phyloP scores from a whole-genome alignment of 2,329 filamentous ascomycete genomes.

The Alternaria sp. region DNA sequence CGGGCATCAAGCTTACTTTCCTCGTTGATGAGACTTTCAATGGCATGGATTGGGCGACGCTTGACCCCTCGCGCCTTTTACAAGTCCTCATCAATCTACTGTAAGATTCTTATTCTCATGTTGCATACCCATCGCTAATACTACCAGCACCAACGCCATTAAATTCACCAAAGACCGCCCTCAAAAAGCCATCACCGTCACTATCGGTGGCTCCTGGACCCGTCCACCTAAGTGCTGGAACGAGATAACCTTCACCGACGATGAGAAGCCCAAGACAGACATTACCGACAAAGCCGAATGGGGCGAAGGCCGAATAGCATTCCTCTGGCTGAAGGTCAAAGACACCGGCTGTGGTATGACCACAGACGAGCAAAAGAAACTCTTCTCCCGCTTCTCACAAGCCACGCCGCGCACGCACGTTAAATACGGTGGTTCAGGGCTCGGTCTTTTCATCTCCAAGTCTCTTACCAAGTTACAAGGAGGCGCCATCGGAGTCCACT shows the following conservation, averaged over 20 bases:
- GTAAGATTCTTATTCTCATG: constrained; percentile 30
- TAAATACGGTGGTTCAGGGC: constrained; percentile 51
- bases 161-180: constrained; percentile 47
- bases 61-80: constrained; percentile 37
- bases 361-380: constrained; percentile 43
- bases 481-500: constrained; percentile 53
- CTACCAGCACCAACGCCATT: constrained; percentile 35
- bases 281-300: constrained; percentile 30
- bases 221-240: constrained; percentile 23
- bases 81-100: constrained; percentile 39
- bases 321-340: constrained; percentile 44
- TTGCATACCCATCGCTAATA: constrained; percentile 29
- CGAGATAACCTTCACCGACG: constrained; percentile 23
- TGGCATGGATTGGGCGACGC: constrained; percentile 43
- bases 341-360: constrained; percentile 52
- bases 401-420: constrained; percentile 41
- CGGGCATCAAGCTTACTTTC: constrained; percentile 48
- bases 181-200: constrained; percentile 46
- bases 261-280: constrained; percentile 1
- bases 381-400: constrained; percentile 41
- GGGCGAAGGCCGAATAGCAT: constrained; percentile 44
- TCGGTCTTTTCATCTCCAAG: constrained; percentile 54
- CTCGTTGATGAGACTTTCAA: constrained; percentile 49
- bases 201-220: constrained; percentile 41
- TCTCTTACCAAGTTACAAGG: constrained; percentile 41